phyloP scores from a whole-genome alignment of 1,284 basidiomycete species.

The Phlebopus sp. region DNA sequence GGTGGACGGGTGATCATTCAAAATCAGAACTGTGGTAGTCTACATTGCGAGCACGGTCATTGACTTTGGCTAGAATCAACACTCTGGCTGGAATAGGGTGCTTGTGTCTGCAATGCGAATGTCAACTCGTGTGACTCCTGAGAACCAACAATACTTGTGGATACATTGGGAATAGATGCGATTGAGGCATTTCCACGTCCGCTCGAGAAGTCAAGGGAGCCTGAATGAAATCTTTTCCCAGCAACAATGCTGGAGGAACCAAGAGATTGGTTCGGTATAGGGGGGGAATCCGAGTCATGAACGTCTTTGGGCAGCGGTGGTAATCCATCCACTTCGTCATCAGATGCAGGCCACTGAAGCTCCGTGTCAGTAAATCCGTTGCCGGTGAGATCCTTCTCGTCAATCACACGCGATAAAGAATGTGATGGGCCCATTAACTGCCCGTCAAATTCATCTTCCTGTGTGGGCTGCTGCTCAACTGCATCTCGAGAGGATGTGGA shows the following conservation, averaged over 20 bases:
- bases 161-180: background rate
- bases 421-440: background rate
- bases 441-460: conserved; percentile 16
- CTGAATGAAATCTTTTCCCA: conserved; percentile 18
- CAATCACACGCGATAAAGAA: background rate
- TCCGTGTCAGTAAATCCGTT: conserved; percentile 15
- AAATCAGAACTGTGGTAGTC: background rate
- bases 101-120: conserved; percentile 46
- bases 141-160: conserved; percentile 7
- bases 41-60: conserved; percentile 4
- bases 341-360: conserved; percentile 28
- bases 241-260: conserved; percentile 8
- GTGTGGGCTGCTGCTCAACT: conserved; percentile 31
- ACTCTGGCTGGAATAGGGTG: conserved; percentile 47
- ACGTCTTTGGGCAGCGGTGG: background rate
- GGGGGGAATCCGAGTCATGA: background rate
- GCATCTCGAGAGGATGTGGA: conserved; percentile 30
- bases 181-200: background rate
- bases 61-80: conserved; percentile 17
- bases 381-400: conserved; percentile 2
- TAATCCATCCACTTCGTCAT: conserved; percentile 14
- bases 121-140: conserved; percentile 18
- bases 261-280: background rate
- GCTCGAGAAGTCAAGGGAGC: conserved; percentile 16
- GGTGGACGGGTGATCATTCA: background rate